phyloP scores from a whole-genome alignment of 179 eudicot genomes.

The Spinacia oleracea region DNA sequence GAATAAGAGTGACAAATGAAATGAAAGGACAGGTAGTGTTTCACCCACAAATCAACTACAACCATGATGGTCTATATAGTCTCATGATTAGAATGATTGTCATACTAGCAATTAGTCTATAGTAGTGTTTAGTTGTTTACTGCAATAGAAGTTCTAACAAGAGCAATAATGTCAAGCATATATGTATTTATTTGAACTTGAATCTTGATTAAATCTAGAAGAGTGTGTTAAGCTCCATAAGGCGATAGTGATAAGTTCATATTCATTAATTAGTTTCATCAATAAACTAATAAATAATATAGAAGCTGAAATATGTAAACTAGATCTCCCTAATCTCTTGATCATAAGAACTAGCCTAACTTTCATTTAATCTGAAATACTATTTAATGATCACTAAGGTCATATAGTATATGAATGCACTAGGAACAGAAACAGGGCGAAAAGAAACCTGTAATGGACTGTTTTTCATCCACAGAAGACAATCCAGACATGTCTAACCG shows the following conservation, averaged over 20 bases:
- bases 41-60: neutral
- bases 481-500: slow-evolving; percentile 41
- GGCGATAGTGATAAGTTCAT: neutral
- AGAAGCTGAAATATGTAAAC: neutral
- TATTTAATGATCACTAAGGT: neutral
- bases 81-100: neutral
- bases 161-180: slow-evolving; percentile 3
- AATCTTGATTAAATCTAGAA: neutral
- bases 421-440: neutral
- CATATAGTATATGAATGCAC: neutral
- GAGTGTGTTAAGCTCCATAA: too few relatives aligned
- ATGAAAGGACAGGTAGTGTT: neutral
- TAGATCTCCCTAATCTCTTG: neutral
- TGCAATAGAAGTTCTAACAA: neutral
- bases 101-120: neutral
- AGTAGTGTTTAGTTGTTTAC: neutral
- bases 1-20: neutral
- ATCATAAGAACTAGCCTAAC: neutral
- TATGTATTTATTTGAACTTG: neutral
- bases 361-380: neutral
- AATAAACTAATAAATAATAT: neutral
- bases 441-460: slow-evolving; percentile 58
- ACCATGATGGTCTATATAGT: neutral
- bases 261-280: neutral
- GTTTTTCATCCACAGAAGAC: slow-evolving; percentile 36